A percentile compares a stretch with the other conserved stretches of the same genome.
Conservation (phyloP, 257 asterid genomes). For the Plantago elongata region DNA sequence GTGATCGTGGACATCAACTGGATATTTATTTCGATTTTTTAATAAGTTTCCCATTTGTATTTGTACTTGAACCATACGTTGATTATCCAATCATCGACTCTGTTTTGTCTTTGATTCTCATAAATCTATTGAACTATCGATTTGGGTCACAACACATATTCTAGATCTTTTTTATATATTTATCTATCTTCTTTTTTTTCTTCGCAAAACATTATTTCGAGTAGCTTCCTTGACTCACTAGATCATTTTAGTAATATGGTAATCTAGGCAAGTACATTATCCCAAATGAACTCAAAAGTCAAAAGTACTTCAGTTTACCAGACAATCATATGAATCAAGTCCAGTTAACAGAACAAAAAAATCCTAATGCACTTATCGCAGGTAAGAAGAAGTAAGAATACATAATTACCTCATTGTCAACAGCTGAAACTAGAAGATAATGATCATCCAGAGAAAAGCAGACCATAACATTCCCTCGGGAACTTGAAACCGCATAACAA, state of each 20-base stretch:
- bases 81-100: no score
- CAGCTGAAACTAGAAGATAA: conserved; percentile 90
- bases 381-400: not conserved
- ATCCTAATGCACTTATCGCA: not conserved
- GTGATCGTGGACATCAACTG: no score
- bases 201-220: no score
- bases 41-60: no score
- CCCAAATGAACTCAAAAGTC: not conserved
- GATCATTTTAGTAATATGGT: no score
- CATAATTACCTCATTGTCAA: conserved; percentile 83
- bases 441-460: conserved; percentile 95
- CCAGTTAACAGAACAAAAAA: not conserved
- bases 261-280: not conserved
- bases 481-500: conserved; percentile 80
- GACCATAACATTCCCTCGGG: conserved; percentile 90
- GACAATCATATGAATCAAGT: not conserved
- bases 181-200: no score
- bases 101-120: no score
- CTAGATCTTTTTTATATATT: not conserved
- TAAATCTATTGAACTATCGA: no score
- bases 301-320: not conserved
- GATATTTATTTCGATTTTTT: no score
- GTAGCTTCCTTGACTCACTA: no score
- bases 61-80: no score
- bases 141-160: no score